These are phyloP conservation scores for Chaetomium globosum DNA, from an alignment of 2,329 filamentous ascomycete genomes.

Conservation along the genomic window DNA sequence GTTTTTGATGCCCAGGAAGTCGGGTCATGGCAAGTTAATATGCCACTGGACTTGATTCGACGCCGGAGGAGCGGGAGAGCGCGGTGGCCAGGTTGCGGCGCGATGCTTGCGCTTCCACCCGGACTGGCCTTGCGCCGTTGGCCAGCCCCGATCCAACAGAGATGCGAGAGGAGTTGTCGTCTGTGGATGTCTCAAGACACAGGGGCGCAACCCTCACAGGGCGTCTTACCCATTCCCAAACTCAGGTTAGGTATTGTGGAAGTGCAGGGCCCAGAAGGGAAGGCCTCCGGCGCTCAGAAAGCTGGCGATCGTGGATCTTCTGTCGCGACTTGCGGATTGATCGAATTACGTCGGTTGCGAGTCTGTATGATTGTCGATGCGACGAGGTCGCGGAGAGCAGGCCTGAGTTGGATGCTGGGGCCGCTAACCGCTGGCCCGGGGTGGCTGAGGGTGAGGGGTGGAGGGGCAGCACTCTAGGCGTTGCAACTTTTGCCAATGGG, in stretches of 20 bases:
- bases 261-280: background rate
- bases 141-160: constrained; percentile 2
- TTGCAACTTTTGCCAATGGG: background rate
- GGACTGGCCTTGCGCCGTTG: constrained; percentile 3
- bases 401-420: constrained; percentile 18
- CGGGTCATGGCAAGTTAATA: constrained; percentile 29
- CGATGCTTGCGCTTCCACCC: constrained; percentile 29
- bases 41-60: constrained; percentile 30
- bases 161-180: background rate
- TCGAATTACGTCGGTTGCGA: background rate
- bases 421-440: constrained; percentile 19
- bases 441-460: constrained; percentile 16
- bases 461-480: constrained; percentile 19
- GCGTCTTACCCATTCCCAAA: constrained; percentile 11
- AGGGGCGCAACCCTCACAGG: background rate
- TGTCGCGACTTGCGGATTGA: constrained; percentile 6
- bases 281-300: background rate
- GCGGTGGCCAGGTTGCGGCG: constrained; percentile 27
- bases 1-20: constrained; percentile 28
- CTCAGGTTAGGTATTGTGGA: constrained; percentile 8
- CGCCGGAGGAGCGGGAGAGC: constrained; percentile 23
- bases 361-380: constrained; percentile 29
- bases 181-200: constrained; percentile 5
- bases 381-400: constrained; percentile 21
- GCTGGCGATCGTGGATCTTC: constrained; percentile 9